Evolutionary conservation across 108 stramenopile species (phyloP), one percentile per base, ranked within the genome.

Genomic region (Cylindrotheca closterium): DNA sequence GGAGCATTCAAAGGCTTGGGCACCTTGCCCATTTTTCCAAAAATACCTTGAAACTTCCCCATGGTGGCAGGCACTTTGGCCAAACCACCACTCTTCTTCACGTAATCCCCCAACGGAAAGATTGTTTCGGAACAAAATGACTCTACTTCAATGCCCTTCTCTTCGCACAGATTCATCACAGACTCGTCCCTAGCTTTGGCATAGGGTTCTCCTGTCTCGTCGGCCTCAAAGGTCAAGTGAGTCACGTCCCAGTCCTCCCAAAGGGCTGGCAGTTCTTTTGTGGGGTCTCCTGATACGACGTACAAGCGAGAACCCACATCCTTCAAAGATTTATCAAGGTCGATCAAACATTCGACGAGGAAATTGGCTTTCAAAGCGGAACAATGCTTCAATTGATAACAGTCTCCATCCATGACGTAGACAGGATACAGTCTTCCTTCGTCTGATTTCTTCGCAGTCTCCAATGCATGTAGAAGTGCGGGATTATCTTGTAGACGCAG

Each of bases 401-500:
- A 83, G 62, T 93, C 82, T 4, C 89, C 78, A 60, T 97, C 96
- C 29, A 96, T 56, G 12, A 96, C 64, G 60, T 85, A 98, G 22
- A 96, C 74, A 5, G 87, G 87, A 32, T 75, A 82, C 0, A 88
- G 30, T 22, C 55, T 48, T 1, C 51, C 53, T 10, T 8, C 30
- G 21, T 56, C 63, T 1, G 17, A 22, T 25, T 65, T 48, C 17
- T 58, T 56, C 3, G 71, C 57, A 45, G 58, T 26, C 22, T 54
- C 55, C 23, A 65, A 33, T n/a, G 87, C 79, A 33, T 73, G 73
- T 0, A 82, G 55, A 27, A 96, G 76, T n/a, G 86, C 82, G 2
- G 96, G 95, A 66, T 98, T 97, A 81, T 98, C 98, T 70, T 94
- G 92, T 25, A 98, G 63, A 29, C 96, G 71, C 50, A 96, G 71